Evolutionary conservation across 2,329 filamentous ascomycete species (phyloP), one percentile per base, ranked within the genome.

Genomic region (Nothophaeocryptopus gaeumannii): DNA sequence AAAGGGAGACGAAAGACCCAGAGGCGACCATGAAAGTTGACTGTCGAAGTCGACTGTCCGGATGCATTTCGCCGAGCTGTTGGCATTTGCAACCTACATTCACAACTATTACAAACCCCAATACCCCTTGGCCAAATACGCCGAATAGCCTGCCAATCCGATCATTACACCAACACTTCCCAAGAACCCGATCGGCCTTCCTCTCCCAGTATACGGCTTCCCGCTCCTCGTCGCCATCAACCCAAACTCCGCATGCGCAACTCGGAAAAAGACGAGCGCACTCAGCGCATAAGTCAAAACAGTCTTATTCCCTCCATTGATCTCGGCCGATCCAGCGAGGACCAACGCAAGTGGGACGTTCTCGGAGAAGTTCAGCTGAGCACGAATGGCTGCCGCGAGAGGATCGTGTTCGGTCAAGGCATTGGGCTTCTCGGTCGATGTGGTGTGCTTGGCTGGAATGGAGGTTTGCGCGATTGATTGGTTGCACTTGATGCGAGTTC

Each of bases 281-380:
- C 39, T 35, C 36, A 58, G 20, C 3, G 50, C 46, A 8, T 20
- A 13, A 1, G 49, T 49, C 39, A 58, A 13, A 5, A 46, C 30
- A n/a, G 31, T 55, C 42, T 44, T 50, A 36, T 15, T 45, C 3
- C 55, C 55, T 10, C 44, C 47, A 32, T 58, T 55, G 5, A 20
- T 2, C 39, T 55, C 52, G 5, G 45, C 55, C 5, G 55, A 31
- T 8, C 35, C 52, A 5, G 51, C 46, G n/a, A 57, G 36, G 33
- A 55, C 31, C 14, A 58, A 40, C 2, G 52, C 52, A 8, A 55
- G 31, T 0, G 55, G 55, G 5, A 58, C 55, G 14, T 58, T 58
- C 45, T 58, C 55, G 35, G 35, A 33, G 35, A 55, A 58, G 16
- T 58, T 58, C 5, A 29, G 36, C 33, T 58, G 55, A 1, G 55